These are phyloP conservation scores for Fusarium paranaense DNA, from an alignment of 2,329 filamentous ascomycete genomes.

Conservation along the genomic window DNA sequence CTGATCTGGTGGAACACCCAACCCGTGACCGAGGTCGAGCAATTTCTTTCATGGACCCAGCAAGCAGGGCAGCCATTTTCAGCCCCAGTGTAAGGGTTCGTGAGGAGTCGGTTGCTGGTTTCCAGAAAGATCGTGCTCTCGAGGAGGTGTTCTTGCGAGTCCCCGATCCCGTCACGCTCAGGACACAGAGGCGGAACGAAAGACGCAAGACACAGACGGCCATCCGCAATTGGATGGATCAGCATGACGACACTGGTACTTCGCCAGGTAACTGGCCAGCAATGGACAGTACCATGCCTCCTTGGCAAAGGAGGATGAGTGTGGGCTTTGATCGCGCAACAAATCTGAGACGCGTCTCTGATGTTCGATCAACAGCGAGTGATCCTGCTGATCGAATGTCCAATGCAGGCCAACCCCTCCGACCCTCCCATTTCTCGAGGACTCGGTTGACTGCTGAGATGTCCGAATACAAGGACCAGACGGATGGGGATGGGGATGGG, in stretches of 20 bases:
- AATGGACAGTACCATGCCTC: conserved; percentile 58
- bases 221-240: conserved; percentile 92
- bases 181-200: conserved; percentile 71
- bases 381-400: conserved; percentile 74
- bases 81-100: conserved; percentile 78
- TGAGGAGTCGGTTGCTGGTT: conserved; percentile 89
- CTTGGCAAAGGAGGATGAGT: conserved; percentile 66
- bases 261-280: conserved; percentile 62
- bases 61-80: conserved; percentile 72
- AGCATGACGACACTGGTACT: conserved; percentile 64
- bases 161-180: conserved; percentile 72
- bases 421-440: conserved; percentile 48
- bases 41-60: conserved; percentile 69
- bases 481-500: conserved; percentile 86
- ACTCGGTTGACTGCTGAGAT: conserved; percentile 50
- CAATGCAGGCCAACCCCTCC: conserved; percentile 56
- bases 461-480: conserved; percentile 68
- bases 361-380: conserved; percentile 70
- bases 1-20: conserved; percentile 83
- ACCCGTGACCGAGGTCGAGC: conserved; percentile 61
- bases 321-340: conserved; percentile 61
- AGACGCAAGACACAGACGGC: conserved; percentile 81
- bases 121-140: conserved; percentile 88
- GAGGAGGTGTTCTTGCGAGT: conserved; percentile 89
- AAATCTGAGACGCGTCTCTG: conserved; percentile 63